phyloP scores from a whole-genome alignment of 768 basidiomycete genomes.

The Suillus sp. region DNA sequence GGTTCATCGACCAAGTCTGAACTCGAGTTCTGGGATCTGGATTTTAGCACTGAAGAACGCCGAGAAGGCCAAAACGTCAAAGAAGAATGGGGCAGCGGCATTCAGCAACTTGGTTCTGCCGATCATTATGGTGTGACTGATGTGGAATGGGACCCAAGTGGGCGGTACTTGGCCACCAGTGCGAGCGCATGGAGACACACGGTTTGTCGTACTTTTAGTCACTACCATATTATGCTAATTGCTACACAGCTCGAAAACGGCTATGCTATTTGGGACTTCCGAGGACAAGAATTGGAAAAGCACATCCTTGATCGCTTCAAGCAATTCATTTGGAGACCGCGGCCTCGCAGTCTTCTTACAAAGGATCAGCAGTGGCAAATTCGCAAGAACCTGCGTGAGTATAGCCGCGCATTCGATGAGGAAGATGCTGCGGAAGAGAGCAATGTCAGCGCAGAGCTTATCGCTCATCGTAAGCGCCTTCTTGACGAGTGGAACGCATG shows the following conservation, averaged over 20 bases:
- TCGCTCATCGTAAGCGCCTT: slow-evolving; percentile 85
- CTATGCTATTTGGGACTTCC: slow-evolving; percentile 97
- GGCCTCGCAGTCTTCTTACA: slow-evolving; percentile 83
- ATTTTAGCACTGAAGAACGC: slow-evolving; percentile 71
- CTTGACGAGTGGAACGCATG: slow-evolving; percentile 99
- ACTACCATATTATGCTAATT: slow-evolving; percentile 15
- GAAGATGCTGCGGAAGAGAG: slow-evolving; percentile 96
- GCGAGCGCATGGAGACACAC: slow-evolving; percentile 95
- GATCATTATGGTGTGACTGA: slow-evolving; percentile 99
- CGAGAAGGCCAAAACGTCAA: slow-evolving; percentile 49
- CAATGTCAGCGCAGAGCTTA: slow-evolving; percentile 90
- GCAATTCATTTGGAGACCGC: slow-evolving; percentile 97
- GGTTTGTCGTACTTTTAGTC: slow-evolving; percentile 47
- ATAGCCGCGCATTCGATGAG: slow-evolving; percentile 90
- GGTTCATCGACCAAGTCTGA: slow-evolving; percentile 96
- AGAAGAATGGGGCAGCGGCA: slow-evolving; percentile 83
- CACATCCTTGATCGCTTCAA: slow-evolving; percentile 94
- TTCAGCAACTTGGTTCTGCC: slow-evolving; percentile 80
- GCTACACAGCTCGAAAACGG: slow-evolving; percentile 88
- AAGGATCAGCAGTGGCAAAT: slow-evolving; percentile 88
- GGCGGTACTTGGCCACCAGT: slow-evolving; percentile 89
- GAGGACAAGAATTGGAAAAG: slow-evolving; percentile 91
- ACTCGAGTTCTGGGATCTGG: slow-evolving; percentile 98
- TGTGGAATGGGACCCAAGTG: slow-evolving; percentile 97
- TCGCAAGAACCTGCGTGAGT: slow-evolving; percentile 88